Evolutionary conservation across 768 basidiomycete genomes (phyloP).

Genomic region (Amanita rimosa): DNA sequence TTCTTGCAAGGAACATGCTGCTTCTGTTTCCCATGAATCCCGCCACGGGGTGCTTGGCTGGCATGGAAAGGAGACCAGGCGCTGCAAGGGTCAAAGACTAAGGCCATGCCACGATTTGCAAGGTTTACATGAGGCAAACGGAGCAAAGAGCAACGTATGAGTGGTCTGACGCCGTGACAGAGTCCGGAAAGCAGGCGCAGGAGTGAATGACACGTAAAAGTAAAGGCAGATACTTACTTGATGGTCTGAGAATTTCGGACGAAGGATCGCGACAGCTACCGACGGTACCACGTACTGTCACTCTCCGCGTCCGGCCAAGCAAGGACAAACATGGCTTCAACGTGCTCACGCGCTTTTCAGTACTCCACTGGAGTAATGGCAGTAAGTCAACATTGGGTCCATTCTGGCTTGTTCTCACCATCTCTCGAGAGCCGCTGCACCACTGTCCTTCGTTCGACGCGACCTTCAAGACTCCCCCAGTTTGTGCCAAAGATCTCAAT

Average conservation of each 20-base stretch:
- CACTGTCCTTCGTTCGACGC: constrained; percentile 29
- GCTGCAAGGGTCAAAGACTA: neutral
- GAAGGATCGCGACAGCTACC: too few species aligned
- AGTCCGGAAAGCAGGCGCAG: neutral
- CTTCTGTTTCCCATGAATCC: neutral
- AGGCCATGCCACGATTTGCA: neutral
- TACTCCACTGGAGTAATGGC: constrained; percentile 4
- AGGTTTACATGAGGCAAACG: neutral
- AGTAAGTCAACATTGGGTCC: neutral
- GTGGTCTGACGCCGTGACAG: neutral
- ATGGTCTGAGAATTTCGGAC: neutral
- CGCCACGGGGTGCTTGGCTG: neutral
- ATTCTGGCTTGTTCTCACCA: neutral
- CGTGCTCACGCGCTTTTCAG: neutral
- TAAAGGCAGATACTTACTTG: neutral
- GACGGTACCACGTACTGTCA: too few species aligned
- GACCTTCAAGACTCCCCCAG: constrained; percentile 26
- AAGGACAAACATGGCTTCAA: neutral
- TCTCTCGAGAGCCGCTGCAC: constrained; percentile 31
- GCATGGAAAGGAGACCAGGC: neutral
- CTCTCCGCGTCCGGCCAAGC: constrained; percentile 2
- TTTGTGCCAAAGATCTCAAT: constrained; percentile 13
- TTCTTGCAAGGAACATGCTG: neutral
- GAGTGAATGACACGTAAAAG: constrained; percentile 2
- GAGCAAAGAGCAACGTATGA: neutral